Base-by-base conservation (phyloP, 805 yeast species). In the Pichia kluyveri region DNA sequence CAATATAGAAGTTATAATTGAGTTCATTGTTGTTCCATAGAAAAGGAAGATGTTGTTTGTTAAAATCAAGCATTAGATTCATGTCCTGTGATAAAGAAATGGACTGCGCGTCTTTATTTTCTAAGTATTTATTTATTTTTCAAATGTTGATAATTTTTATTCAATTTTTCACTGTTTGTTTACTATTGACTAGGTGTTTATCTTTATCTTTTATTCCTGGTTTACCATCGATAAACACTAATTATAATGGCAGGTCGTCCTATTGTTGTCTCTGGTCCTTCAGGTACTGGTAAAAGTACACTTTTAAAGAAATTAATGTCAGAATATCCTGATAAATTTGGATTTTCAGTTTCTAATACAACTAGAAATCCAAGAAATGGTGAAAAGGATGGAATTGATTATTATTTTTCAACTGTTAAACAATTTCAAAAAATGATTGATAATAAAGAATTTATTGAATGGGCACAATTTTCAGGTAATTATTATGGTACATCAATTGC, bases 391-490 rank as follows among this genome's bases (percentile, higher is more conserved):
- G 97, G 96, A 51, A 76, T 75, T 56, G 96, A 95, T 62, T 93
- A 93, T 75, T 82, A 91, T 68, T 93, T 91, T 65, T 77, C 77
- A 47, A 76, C 84, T 31, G 90, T 85, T 49, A 93, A 85, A 15
- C 77, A 79, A 50, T 93, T 93, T 77, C 77, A 88, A 68, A 62
- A 72, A 56, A 73, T 87, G 67, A 88, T 93, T 54, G 82, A 73
- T 11, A 80, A 81, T 26, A 71, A 78, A 41, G 84, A 82, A 53
- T 93, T 93, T 70, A 82, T 93, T 55, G 99, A 93, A 69, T 88
- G 96, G 93, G 99, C 99, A 5, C 93, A 89, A 69, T 93, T 93
- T 62, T 87, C 96, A 12, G 98, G 98, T 45, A 93, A 93, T 75
- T 90, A 86, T 74, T 93, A 93, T 69, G 99, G 99, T 50, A 93